phyloP scores from a whole-genome alignment of 2,329 filamentous ascomycete species.

The Clonostachys solani region DNA sequence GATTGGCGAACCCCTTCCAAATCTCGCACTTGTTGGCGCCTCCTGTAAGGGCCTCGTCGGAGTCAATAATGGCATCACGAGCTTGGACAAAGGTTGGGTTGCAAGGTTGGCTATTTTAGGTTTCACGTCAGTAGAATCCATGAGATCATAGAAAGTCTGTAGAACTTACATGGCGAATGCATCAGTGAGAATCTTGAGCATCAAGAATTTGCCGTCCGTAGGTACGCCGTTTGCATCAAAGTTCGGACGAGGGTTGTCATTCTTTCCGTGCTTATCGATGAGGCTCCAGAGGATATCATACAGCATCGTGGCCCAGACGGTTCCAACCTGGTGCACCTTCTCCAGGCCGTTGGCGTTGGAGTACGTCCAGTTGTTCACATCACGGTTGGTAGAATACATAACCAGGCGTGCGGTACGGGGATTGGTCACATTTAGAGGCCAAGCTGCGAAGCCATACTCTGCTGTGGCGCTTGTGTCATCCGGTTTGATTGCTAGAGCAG shows the following conservation, averaged over 20 bases:
- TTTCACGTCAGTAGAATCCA: too few relatives aligned
- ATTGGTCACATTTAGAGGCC: constrained; percentile 33
- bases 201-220: constrained; percentile 39
- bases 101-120: constrained; percentile 34
- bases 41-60: constrained; percentile 39
- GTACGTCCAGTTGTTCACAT: constrained; percentile 33
- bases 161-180: neutral
- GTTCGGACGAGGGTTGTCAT: constrained; percentile 24
- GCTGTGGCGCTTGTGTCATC: constrained; percentile 35
- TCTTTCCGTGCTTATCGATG: constrained; percentile 44
- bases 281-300: constrained; percentile 49
- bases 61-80: constrained; percentile 44
- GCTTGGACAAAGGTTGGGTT: constrained; percentile 42
- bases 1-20: constrained; percentile 46
- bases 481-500: constrained; percentile 38
- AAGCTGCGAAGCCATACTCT: constrained; percentile 38
- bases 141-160: neutral
- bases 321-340: constrained; percentile 34
- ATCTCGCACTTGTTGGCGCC: constrained; percentile 40
- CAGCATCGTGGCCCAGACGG: constrained; percentile 41
- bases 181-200: constrained; percentile 25
- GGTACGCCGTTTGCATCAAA: constrained; percentile 32
- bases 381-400: constrained; percentile 39
- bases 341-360: constrained; percentile 22
- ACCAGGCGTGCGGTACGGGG: constrained; percentile 37